Conservation (phyloP, 495 filamentous ascomycete genomes). For the Penicillium soppii region DNA sequence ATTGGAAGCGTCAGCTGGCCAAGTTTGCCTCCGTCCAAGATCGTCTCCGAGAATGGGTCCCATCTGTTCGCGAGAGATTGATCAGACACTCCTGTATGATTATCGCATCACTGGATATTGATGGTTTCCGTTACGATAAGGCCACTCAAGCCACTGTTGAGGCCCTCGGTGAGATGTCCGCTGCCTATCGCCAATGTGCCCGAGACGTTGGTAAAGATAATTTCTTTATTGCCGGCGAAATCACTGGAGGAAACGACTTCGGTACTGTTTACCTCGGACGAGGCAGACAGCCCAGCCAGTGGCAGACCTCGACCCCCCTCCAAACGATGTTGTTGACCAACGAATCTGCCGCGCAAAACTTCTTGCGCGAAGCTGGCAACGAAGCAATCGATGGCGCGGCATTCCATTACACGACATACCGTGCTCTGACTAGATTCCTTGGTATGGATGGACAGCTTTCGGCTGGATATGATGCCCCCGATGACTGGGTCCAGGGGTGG, state of each 20-base stretch:
- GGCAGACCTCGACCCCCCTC: constrained; percentile 29
- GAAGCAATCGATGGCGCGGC: constrained; percentile 63
- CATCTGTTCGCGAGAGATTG: constrained; percentile 55
- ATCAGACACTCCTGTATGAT: constrained; percentile 65
- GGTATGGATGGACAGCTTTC: constrained; percentile 62
- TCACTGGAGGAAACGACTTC: constrained; percentile 62
- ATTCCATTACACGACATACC: constrained; percentile 71
- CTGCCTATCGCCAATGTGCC: constrained; percentile 56
- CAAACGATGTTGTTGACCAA: constrained; percentile 48
- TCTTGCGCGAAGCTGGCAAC: constrained; percentile 57
- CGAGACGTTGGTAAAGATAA: constrained; percentile 55
- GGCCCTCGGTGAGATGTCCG: constrained; percentile 57
- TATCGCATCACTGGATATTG: constrained; percentile 61
- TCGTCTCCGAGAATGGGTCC: constrained; percentile 69
- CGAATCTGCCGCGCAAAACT: constrained; percentile 44
- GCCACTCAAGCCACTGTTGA: constrained; percentile 64
- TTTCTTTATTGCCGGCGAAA: constrained; percentile 66
- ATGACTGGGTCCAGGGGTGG: constrained; percentile 61
- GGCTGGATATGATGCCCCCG: constrained; percentile 56
- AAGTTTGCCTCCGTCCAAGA: constrained; percentile 77
- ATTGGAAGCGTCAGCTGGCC: constrained; percentile 66
- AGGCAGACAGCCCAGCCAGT: constrained; percentile 55
- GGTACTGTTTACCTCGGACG: constrained; percentile 66
- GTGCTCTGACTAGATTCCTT: constrained; percentile 62
- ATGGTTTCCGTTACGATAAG: constrained; percentile 70